Percentiles rank a stretch among this genome's conserved stretches.
These are phyloP conservation scores for Tolypocladium paradoxum DNA, from an alignment of 2,329 filamentous ascomycete species.

Conservation along the genomic window DNA sequence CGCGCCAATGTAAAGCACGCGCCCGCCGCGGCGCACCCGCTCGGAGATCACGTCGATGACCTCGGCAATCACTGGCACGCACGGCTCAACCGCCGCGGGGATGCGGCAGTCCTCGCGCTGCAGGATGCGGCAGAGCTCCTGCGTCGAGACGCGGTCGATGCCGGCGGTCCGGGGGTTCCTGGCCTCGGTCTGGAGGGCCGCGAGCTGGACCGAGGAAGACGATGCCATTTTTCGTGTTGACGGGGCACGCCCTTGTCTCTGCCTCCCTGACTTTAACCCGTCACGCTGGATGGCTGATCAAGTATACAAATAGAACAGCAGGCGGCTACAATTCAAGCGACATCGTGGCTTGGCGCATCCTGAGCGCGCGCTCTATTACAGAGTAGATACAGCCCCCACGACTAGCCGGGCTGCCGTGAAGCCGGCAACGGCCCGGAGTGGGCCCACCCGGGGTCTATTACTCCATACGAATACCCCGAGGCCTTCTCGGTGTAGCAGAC, in stretches of 20 bases:
- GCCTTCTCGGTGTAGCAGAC: not conserved
- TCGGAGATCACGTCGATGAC: conserved; percentile 7
- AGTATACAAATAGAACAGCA: not conserved
- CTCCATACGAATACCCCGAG: not conserved
- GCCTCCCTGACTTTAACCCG: not conserved
- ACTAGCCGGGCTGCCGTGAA: not conserved
- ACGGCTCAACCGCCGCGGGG: conserved; percentile 8
- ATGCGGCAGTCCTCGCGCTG: conserved; percentile 8
- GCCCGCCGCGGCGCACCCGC: conserved; percentile 7
- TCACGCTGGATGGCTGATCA: not conserved
- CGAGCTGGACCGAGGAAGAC: conserved; percentile 3
- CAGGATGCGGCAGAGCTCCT: conserved; percentile 10
- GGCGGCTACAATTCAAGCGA: not conserved
- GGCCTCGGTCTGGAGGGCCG: conserved; percentile 8
- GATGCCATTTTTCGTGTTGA: not conserved
- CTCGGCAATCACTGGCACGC: conserved; percentile 6
- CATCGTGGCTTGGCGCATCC: not conserved
- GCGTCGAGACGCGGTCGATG: conserved; percentile 7
- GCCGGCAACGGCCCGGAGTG: not conserved
- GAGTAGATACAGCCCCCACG: not conserved
- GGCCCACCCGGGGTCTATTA: not conserved
- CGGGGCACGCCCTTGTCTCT: not conserved
- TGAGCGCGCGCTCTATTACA: too few relatives aligned
- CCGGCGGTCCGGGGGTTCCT: conserved; percentile 6
- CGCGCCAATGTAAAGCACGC: conserved; percentile 21